Base-by-base conservation (phyloP, 1,139 yeast species). In the Geotrichum bryndzae region DNA sequence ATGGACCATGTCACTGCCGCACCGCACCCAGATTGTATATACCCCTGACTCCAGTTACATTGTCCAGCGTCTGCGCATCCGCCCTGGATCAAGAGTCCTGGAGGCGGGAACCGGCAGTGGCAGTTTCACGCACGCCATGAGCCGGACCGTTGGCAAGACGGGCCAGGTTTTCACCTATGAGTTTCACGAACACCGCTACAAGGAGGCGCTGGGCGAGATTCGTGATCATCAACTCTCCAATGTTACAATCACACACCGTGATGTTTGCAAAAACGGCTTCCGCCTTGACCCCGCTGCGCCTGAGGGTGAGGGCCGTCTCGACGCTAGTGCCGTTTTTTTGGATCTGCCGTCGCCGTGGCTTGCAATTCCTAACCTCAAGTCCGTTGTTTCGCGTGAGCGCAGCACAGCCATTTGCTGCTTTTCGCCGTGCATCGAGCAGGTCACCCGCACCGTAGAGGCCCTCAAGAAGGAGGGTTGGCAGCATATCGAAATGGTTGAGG, bases 91-190 rank as follows among this genome's bases (percentile, higher is more conserved):
- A 1, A 77, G 84, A 66, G 95, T 94, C 15, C 87, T 95, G 59
- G 99, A 95, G 74, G 97, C 98, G 0, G 99, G 99, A 51, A 95
- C 99, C 0, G 99, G 99, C 0, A 89, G 96, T 5, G 99, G 96
- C 0, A 90, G 97, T 1, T 90, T 95, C 71, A 88, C 97, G 4
- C 99, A 95, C 75, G 87, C 97, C 0, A 84, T 94, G 74, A 88
- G 96, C 1, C 81, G 99, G 69, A 84, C 94, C 0, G 86, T 88
- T 1, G 85, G 85, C 0, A 64, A 65, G 2, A 73, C 72, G 1
- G 97, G 97, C 0, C 79, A 79, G 51, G 78, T 95, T 1, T 92
- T 82, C 77, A 86, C 96, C 3, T 95, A 83, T 73, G 99, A 95
- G 74, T 95, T 92, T 75, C 99, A 95, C 72, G 88, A 87, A 69